Evolutionary conservation across 495 filamentous ascomycete genomes (phyloP).

Genomic region (Aeminium ludgeri): DNA sequence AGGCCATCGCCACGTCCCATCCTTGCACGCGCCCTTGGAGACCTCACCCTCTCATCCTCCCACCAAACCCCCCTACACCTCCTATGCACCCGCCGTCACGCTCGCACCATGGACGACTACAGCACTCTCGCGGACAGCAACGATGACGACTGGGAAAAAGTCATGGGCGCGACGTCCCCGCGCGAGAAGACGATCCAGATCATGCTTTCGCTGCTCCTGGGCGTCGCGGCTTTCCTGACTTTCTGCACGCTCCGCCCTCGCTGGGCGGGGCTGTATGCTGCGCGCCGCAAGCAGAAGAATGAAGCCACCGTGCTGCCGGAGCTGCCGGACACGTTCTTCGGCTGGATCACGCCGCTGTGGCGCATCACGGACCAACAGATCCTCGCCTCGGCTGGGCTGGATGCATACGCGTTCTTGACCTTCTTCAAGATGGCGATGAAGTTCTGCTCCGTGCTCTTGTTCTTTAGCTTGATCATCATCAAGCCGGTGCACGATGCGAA

Average conservation of each 20-base stretch:
- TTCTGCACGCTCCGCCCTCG: conserved; percentile 70
- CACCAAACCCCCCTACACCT: not conserved
- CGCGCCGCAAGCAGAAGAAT: conserved; percentile 54
- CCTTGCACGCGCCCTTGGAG: not conserved
- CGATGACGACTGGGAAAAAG: conserved; percentile 9
- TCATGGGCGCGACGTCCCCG: conserved; percentile 23
- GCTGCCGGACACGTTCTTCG: conserved; percentile 73
- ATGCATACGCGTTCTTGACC: conserved; percentile 86
- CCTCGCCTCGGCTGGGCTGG: conserved; percentile 75
- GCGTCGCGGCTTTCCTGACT: conserved; percentile 40
- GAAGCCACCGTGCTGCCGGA: conserved; percentile 61
- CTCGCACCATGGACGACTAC: conserved; percentile 9
- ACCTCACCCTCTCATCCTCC: no score
- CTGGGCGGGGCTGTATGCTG: conserved; percentile 87
- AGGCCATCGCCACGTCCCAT: no score
- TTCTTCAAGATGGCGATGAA: conserved; percentile 91
- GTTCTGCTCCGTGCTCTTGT: conserved; percentile 58
- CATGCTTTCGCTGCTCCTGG: conserved; percentile 39
- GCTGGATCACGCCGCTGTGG: conserved; percentile 89
- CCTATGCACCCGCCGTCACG: not conserved
- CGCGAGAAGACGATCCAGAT: conserved; percentile 44
- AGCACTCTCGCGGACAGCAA: conserved; percentile 1
- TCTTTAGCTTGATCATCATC: conserved; percentile 65
- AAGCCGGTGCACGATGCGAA: conserved; percentile 68
- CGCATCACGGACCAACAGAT: conserved; percentile 76